These are phyloP conservation scores for Coelastrella sp. DNA, from an alignment of 139 green algal species.

Conservation along the genomic window DNA sequence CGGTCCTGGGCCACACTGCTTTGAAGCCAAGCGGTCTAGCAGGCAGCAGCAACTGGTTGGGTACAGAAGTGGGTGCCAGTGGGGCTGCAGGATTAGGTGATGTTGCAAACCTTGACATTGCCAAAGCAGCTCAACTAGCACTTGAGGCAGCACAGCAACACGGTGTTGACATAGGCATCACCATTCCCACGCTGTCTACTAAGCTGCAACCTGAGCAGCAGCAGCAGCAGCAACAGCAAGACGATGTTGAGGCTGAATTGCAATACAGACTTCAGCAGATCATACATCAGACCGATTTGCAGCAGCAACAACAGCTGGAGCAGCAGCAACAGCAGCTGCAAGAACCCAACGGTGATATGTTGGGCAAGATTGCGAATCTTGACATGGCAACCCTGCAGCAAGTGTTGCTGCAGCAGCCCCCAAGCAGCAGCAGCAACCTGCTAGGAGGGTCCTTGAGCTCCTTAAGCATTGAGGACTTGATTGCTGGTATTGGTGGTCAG, in stretches of 20 bases:
- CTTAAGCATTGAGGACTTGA: conserved; percentile 9
- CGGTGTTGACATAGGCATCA: not conserved
- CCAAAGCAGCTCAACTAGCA: not conserved
- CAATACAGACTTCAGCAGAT: conserved; percentile 12
- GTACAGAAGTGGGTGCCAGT: not conserved
- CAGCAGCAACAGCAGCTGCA: not conserved
- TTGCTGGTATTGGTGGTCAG: not conserved
- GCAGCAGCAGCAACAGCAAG: no score
- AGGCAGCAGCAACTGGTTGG: not conserved
- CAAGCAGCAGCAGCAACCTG: not conserved
- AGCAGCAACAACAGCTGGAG: conserved; percentile 3
- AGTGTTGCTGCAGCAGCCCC: not conserved
- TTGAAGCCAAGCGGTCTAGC: no score
- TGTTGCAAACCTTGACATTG: conserved; percentile 17
- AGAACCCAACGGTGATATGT: not conserved
- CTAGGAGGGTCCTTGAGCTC: not conserved
- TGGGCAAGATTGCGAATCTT: not conserved
- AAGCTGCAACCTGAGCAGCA: not conserved
- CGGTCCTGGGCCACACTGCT: no score
- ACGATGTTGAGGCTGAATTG: not conserved
- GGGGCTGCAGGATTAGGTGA: not conserved
- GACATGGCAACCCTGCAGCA: not conserved
- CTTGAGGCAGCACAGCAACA: conserved; percentile 21
- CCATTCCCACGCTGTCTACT: conserved; percentile 1
- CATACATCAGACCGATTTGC: not conserved